phyloP scores from a whole-genome alignment of 2,329 filamentous ascomycete species.

The Paraphoma sp. region DNA sequence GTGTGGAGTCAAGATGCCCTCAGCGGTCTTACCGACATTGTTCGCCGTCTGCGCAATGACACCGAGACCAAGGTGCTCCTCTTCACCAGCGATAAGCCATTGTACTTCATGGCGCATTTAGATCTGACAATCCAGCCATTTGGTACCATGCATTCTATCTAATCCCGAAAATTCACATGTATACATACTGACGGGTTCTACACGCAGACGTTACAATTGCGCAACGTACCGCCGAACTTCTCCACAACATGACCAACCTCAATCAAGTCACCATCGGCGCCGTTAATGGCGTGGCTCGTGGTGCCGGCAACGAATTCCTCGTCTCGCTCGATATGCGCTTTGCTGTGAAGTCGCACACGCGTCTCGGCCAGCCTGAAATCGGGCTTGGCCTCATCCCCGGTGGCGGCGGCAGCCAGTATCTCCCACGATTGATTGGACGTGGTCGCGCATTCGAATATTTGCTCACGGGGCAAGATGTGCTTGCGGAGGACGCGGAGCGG shows the following conservation, averaged over 20 bases:
- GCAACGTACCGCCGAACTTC: conserved; percentile 1
- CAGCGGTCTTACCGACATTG: conserved; percentile 3
- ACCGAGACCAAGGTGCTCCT: conserved; percentile 5
- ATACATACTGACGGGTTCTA: background rate
- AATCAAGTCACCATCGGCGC: conserved; percentile 7
- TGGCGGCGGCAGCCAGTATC: conserved; percentile 7
- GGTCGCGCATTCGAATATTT: conserved; percentile 8
- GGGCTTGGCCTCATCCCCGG: conserved; percentile 5
- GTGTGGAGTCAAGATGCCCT: conserved; percentile 3
- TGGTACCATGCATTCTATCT: background rate
- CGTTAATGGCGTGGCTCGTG: conserved; percentile 5
- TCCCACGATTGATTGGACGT: conserved; percentile 3
- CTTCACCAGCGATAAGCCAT: conserved; percentile 6
- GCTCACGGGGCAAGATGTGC: conserved; percentile 4
- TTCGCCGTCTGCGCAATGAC: conserved; percentile 1
- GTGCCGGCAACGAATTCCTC: conserved; percentile 8
- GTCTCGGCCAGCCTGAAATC: conserved; percentile 8
- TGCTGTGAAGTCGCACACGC: conserved; percentile 3
- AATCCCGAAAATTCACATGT: background rate
- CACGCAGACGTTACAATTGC: conserved; percentile 1
- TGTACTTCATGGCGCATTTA: conserved; percentile 6
- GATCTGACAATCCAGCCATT: conserved; percentile 4
- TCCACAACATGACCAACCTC: conserved; percentile 7
- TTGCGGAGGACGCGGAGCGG: conserved; percentile 4
- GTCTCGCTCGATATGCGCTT: conserved; percentile 9